These are phyloP conservation scores for Puccinia horiana DNA, from an alignment of 1,284 basidiomycete species.

Conservation along the genomic window DNA sequence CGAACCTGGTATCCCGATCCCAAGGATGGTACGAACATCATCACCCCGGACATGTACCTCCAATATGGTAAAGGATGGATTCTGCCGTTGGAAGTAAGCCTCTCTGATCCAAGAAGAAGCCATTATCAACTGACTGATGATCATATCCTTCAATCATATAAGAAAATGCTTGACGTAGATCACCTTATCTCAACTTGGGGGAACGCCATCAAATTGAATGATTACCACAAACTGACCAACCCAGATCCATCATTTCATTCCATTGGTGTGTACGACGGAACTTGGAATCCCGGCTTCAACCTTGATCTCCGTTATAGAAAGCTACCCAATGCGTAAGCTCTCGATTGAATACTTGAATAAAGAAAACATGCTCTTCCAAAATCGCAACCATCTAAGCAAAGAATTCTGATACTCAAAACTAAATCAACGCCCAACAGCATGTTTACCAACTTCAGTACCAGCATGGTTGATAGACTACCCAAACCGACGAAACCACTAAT, in stretches of 20 bases:
- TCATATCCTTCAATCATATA: not conserved
- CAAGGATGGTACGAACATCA: not conserved
- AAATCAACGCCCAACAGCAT: conserved; percentile 4
- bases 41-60: not conserved
- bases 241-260: conserved; percentile 28
- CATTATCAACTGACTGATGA: not conserved
- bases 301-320: conserved; percentile 26
- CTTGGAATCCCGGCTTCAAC: conserved; percentile 32
- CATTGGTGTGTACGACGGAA: conserved; percentile 25
- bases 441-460: conserved; percentile 35
- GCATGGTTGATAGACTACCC: conserved; percentile 38
- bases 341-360: not conserved
- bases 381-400: not conserved
- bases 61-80: conserved; percentile 46
- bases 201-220: conserved; percentile 19
- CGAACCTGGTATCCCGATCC: conserved; percentile 45
- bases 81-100: conserved; percentile 36
- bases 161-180: conserved; percentile 40
- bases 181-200: conserved; percentile 35
- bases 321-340: conserved; percentile 27
- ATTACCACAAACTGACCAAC: conserved; percentile 36
- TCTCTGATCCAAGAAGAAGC: not conserved
- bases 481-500: conserved; percentile 33
- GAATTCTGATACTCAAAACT: not conserved
- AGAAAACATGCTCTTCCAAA: not conserved